Evolutionary conservation across 495 filamentous ascomycete genomes (phyloP), one percentile per base, ranked within the genome.

Genomic region (Penicillium chermesinum): DNA sequence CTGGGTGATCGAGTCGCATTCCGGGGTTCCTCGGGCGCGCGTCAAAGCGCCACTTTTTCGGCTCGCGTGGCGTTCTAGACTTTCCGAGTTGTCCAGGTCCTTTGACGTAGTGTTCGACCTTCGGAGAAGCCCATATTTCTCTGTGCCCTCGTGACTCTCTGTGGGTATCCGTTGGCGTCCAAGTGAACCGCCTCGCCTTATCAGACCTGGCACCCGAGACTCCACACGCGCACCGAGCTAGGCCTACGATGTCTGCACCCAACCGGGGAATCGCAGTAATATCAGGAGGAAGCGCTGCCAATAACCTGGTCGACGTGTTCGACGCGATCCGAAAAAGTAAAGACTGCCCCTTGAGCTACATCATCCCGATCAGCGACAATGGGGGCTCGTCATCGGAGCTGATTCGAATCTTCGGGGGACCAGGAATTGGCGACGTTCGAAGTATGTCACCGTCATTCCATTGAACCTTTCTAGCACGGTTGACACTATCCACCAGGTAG

Each of bases 291-390:
- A 95, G 87, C 37, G 91, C 91, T 21, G 89, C 91, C 1, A 97
- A 96, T 59, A 95, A 82, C 54, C 77, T 97, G 2, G 91, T 96
- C 10, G 91, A 96, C 62, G 87, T 95, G 10, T 95, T 97, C 64
- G 80, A 81, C 53, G 73, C 74, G 18, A 75, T 96, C 5, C 75
- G 82, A n/a, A 73, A 84, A 50, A 84, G 80, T 63, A 85, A 84
- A 43, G 66, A 78, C 30, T 86, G 86, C 49, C 72, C 74, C 17
- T 74, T 94, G 37, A 88, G 77, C 62, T 91, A 94, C 57, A 78
- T 96, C 47, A 94, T 97, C 44, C 91, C 91, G 13, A 95, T 96
- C 58, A 89, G 84, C 54, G 91, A 97, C 65, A 97, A 97, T 71
- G 91, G 91, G 20, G 91, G 91, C 14, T 89, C 84, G 25, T 90